Evolutionary conservation across 176 grass and related monocot genomes (phyloP).

Genomic region (Musa beccarii): DNA sequence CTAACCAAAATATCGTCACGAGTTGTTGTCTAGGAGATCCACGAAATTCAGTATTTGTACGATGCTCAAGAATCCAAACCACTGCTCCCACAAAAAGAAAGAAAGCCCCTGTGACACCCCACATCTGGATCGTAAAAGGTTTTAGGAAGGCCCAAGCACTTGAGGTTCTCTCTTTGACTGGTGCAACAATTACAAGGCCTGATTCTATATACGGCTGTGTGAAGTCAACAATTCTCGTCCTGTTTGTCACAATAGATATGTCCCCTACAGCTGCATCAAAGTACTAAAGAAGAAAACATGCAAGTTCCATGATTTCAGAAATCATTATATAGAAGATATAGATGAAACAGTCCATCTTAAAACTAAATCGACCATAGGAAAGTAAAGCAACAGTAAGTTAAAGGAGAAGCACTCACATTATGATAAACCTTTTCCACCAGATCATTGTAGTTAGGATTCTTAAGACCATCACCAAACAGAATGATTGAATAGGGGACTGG

Average conservation of each 20-base stretch:
- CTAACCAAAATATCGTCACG: slow-evolving; percentile 19
- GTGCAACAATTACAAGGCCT: slow-evolving; percentile 19
- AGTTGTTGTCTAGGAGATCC: slow-evolving; percentile 11
- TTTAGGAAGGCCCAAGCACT: slow-evolving; percentile 18
- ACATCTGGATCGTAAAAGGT: slow-evolving; percentile 22
- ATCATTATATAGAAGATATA: neutral
- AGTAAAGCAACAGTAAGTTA: neutral
- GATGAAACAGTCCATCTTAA: neutral
- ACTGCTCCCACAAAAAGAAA: slow-evolving; percentile 14
- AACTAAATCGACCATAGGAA: neutral
- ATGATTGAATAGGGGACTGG: slow-evolving; percentile 14
- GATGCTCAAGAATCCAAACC: slow-evolving; percentile 23
- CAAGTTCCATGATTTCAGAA: neutral
- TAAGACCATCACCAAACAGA: slow-evolving; percentile 5
- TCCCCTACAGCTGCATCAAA: slow-evolving; percentile 22
- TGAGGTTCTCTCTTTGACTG: slow-evolving; percentile 10
- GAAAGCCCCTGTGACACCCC: slow-evolving; percentile 10
- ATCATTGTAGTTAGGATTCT: slow-evolving; percentile 18
- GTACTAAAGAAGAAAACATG: neutral
- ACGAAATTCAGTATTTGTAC: slow-evolving; percentile 11
- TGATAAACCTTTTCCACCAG: slow-evolving; percentile 3
- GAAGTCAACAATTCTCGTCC: slow-evolving; percentile 19
- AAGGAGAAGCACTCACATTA: neutral
- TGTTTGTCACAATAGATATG: slow-evolving; percentile 15
- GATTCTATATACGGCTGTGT: slow-evolving; percentile 18